Conservation (phyloP, 257 asterid species). For the Buddleja alternifolia region DNA sequence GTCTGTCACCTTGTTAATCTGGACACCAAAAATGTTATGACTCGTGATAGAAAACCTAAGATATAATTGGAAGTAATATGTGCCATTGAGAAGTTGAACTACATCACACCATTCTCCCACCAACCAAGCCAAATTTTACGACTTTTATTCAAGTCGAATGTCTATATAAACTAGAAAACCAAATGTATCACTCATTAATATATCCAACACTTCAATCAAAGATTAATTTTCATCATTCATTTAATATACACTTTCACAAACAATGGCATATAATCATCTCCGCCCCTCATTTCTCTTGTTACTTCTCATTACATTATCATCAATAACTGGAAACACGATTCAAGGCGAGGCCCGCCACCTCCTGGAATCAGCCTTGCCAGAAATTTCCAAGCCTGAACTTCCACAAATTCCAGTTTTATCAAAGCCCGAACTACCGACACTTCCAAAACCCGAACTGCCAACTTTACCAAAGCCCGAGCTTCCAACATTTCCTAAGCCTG, state of each 20-base stretch:
- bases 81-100: conserved; percentile 23
- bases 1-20: no score
- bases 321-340: neutral
- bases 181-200: no score
- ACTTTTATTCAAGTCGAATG: neutral
- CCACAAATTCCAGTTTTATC: no score
- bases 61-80: no score
- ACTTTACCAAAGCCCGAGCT: conserved; percentile 15
- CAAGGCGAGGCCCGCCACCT: conserved; percentile 28
- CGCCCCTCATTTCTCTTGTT: conserved; percentile 6
- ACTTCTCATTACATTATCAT: conserved; percentile 9
- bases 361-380: conserved; percentile 28
- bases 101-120: conserved; percentile 13
- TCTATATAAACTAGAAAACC: conserved; percentile 20
- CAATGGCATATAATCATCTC: conserved; percentile 12
- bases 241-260: neutral
- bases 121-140: neutral
- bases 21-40: no score
- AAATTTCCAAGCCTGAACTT: neutral
- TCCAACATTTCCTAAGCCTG: conserved; percentile 11
- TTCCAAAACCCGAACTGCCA: conserved; percentile 7
- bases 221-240: conserved; percentile 10
- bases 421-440: neutral
- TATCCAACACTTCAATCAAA: no score
- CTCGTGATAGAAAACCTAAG: no score